These are phyloP conservation scores for Smithsoniella earleae DNA, from an alignment of 163 green algal species.

Conservation along the genomic window DNA sequence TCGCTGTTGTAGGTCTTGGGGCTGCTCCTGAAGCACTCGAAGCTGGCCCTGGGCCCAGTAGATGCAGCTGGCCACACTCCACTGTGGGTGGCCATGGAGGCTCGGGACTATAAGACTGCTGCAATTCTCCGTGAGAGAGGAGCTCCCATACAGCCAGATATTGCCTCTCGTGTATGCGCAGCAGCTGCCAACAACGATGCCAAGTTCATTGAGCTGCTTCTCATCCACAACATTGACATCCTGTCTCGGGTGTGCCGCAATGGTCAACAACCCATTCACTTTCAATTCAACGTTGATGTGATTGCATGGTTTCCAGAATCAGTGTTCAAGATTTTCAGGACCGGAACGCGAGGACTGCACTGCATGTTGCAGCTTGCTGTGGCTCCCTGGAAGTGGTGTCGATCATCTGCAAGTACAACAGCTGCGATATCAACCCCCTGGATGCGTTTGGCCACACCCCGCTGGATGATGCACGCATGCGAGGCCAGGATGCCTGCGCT, in stretches of 20 bases:
- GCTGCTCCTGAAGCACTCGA: background rate
- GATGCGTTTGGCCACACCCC: conserved; percentile 10
- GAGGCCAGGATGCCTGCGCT: background rate
- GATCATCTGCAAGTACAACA: conserved; percentile 34
- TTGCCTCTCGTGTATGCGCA: background rate
- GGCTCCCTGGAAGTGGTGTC: conserved; percentile 40
- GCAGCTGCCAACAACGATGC: conserved; percentile 9
- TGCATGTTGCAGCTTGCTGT: conserved; percentile 41
- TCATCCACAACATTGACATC: conserved; percentile 10
- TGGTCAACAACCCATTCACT: background rate
- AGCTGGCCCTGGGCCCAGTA: conserved; percentile 1
- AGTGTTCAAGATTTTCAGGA: conserved; percentile 29
- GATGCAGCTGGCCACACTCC: conserved; percentile 8
- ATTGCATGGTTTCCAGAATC: background rate
- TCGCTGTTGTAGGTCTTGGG: background rate
- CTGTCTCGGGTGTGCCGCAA: background rate
- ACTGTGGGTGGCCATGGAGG: background rate
- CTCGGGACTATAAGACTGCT: background rate
- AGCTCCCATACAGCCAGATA: conserved; percentile 7
- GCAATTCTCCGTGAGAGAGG: background rate
- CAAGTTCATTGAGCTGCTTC: background rate
- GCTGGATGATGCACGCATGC: conserved; percentile 13
- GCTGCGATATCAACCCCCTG: background rate
- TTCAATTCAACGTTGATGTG: background rate
- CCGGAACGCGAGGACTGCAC: conserved; percentile 36